phyloP scores from a whole-genome alignment of 2,329 filamentous ascomycete species.

The Ascochyta fabae region DNA sequence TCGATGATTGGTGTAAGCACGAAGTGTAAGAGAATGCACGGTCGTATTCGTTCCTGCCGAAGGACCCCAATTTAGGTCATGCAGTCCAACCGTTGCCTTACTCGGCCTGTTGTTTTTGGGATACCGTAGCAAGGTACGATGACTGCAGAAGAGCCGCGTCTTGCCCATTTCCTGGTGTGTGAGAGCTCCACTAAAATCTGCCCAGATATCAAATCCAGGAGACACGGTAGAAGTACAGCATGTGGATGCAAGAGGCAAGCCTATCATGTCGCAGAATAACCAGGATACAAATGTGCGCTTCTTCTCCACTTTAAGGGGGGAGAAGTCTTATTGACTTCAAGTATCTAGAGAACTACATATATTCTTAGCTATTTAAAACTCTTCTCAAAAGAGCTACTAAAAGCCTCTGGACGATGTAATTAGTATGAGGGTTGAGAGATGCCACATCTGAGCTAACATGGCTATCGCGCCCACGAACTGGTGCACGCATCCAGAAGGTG shows the following conservation, averaged over 20 bases:
- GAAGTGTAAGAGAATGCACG: neutral
- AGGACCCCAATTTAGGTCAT: neutral
- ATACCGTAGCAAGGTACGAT: constrained; percentile 3
- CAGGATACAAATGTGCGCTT: too few relatives aligned
- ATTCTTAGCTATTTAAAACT: too few relatives aligned
- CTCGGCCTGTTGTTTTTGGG: constrained; percentile 1
- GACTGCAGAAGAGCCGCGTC: constrained; percentile 5
- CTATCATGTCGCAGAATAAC: too few relatives aligned
- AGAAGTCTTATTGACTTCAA: too few relatives aligned
- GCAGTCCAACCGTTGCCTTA: neutral
- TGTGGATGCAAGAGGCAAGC: neutral
- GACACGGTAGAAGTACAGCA: neutral
- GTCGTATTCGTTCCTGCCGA: neutral
- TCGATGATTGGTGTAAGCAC: neutral
- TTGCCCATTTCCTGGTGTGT: constrained; percentile 7
- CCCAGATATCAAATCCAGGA: neutral
- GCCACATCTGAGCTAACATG: neutral
- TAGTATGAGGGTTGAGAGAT: too few relatives aligned
- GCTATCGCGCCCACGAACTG: neutral
- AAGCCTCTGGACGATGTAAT: too few relatives aligned
- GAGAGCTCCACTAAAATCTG: neutral
- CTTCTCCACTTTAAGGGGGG: too few relatives aligned
- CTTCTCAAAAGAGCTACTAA: too few relatives aligned
- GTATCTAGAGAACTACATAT: too few relatives aligned
- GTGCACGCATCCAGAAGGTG: neutral